Base-by-base conservation (phyloP, 768 basidiomycete genomes). In the Serendipita sp. region DNA sequence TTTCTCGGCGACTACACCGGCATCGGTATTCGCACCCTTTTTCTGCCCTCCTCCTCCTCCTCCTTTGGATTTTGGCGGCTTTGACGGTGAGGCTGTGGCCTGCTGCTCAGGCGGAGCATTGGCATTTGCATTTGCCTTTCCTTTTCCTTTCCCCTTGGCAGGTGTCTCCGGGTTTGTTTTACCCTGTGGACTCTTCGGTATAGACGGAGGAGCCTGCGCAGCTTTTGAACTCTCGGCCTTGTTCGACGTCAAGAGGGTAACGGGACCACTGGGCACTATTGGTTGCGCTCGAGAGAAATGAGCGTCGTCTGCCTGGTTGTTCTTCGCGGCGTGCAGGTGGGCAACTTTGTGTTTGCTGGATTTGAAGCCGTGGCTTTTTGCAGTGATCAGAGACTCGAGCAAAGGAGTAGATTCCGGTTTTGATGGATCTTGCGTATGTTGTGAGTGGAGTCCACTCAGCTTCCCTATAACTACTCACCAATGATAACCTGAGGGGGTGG, bases 401-500 rank as follows among this genome's bases (percentile, higher is more conserved):
- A 98, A 81, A 0, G 95, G 95, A 0, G 95, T 96, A 0, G 88
- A 86, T 68, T 86, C 93, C 1, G 89, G 88, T 48, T 76, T 78
- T 1, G 81, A 76, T 0, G 80, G 74, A 45, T 7, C 30, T 37
- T 34, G 24, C 24, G 24, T 24, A 24, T n/a, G 4, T 44, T 45
- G 3, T 1, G 37, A 24, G 45, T 10, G 3, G n/a, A 44, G 51
- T 10, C 15, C 24, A 16, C 56, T 35, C 47, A 37, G 15, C 3
- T 15, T 47, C 3, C 13, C 15, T 15, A 28, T 32, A 8, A 58
- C 4, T 38, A 73, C 83, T 63, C 69, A 88, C 88, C 78, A 0
- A 88, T 74, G 2, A 79, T 70, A 71, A 91, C 89, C 24, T 89
- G 75, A 16, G 85, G 79, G 3, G 83, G 78, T 0, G 80, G 77